Base-by-base conservation (phyloP, 306 rosid genomes). In the Cicer bijugum region DNA sequence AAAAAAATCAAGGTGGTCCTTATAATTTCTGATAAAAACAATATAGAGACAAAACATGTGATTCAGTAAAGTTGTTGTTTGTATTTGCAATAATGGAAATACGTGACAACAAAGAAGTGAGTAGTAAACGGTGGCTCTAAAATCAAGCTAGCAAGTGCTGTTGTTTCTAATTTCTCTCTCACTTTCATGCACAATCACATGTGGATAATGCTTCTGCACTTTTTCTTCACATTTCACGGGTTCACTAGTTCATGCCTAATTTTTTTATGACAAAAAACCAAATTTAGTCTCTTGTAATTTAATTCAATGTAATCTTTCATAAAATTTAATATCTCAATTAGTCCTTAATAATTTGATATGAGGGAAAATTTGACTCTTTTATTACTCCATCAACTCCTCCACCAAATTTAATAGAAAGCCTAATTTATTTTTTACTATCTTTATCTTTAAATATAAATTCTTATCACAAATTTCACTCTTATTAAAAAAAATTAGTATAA, bases 161-260 rank as follows among this genome's bases (percentile, higher is more conserved):
- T 0, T 28, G 52, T 1, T 53, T 11, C 33, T 58, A 52, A 37
- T 4, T 57, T 46, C 4, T 70, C 39, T 37, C 82, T 74, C 56
- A 28, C 78, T 55, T 81, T 84, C 75, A 77, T 69, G 80, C 73
- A 75, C 38, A 61, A 67, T 63, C 80, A 76, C 84, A 48, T 77
- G 78, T 60, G 69, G 9, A 65, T 43, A 48, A 48, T 72, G 14
- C n/a, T 53, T 12, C 37, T 48, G 71, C 45, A 70, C 2, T 55
- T 72, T 55, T 72, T 50, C 40, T 72, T 81, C 82, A 52, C 15
- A 57, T 47, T 69, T 84, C 83, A 84, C 83, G 85, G 87, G 84
- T 74, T 64, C 3, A 37, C 23, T 62, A 37, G 7, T 47, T 7
- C 15, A 23, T 23, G 33, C 33, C 33, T 23, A 23, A 15, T 57